Base-by-base conservation (phyloP, 2,329 filamentous ascomycete species). In the Metarhizium guizhouense region DNA sequence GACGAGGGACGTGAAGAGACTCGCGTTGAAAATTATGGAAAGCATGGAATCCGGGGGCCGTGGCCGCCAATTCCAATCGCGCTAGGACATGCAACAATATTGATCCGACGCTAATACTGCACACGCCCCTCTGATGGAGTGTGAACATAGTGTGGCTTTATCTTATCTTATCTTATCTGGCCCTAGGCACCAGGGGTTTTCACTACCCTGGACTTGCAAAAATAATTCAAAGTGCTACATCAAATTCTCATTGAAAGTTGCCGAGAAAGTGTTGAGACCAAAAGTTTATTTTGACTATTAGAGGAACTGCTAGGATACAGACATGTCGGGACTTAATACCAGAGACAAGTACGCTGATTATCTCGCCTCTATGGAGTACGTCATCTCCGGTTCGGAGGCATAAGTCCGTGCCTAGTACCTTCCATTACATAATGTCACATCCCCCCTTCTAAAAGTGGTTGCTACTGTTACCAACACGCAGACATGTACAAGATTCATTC, bases 21-120 rank as follows among this genome's bases (percentile, higher is more conserved):
- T 66, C 65, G 66, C 69, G 68, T 68, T 67, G 71, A 74, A 74
- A 74, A 70, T 71, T 69, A 67, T 62, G 62, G 42, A 66, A 65
- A 66, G 63, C 62, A 58, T 63, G 61, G 65, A 69, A 67, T 65
- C 72, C 69, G 72, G 73, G 72, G 68, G 60, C 57, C 66, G 60
- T 61, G 51, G 69, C 64, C 67, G 62, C 71, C 72, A 74, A 75
- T 68, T 67, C 71, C 67, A 70, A 64, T 60, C 56, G 58, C 72
- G 72, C 73, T 75, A 75, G 70, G 66, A 2, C 11, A 1, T 51
- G 71, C 56, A 68, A 67, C 6, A 74, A 70, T 50, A 50, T 64
- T 72, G n/a, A 59, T 69, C 70, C 72, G 69, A 54, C 47, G 52
- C 63, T 65, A 65, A 57, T 10, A 4, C 3, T 34, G 6, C 3